Percentiles rank a stretch among this genome's conserved stretches.
Evolutionary conservation across 1,284 basidiomycete species (phyloP).

Genomic region (Sanghuangporus sanghuang): DNA sequence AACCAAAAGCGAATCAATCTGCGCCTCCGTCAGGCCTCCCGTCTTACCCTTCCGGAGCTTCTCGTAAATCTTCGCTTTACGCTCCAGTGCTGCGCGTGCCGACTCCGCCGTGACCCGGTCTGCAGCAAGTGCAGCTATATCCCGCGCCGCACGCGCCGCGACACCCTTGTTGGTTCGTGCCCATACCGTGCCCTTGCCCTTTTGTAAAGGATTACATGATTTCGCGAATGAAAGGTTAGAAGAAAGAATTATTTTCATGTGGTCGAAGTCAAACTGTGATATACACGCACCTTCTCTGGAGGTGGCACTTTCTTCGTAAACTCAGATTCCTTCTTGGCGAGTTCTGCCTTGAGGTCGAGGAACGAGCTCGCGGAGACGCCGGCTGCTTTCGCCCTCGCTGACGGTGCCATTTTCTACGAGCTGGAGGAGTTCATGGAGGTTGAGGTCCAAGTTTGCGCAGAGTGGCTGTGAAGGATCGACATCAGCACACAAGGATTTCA

Average conservation of each 20-base stretch:
- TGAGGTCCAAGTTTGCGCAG: neutral
- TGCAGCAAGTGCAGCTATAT: constrained; percentile 61
- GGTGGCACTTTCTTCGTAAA: constrained; percentile 58
- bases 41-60: constrained; percentile 76
- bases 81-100: constrained; percentile 62
- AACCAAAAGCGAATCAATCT: constrained; percentile 72
- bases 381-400: constrained; percentile 54
- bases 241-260: neutral
- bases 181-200: constrained; percentile 71
- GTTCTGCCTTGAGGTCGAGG: constrained; percentile 70
- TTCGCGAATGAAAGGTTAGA: neutral
- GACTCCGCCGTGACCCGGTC: constrained; percentile 65
- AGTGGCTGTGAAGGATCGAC: neutral
- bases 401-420: constrained; percentile 8
- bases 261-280: neutral
- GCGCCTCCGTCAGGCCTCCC: constrained; percentile 72
- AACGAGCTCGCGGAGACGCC: constrained; percentile 68
- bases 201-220: neutral
- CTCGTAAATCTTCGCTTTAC: constrained; percentile 82
- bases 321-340: constrained; percentile 62
- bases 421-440: neutral
- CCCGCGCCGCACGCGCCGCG: constrained; percentile 50
- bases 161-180: constrained; percentile 68
- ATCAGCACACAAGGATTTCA: neutral
- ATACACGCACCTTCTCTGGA: constrained; percentile 53